Percentiles rank a stretch among this genome's conserved stretches.
Conservation (phyloP, 306 rosid species). For the Cucurbita moschata region DNA sequence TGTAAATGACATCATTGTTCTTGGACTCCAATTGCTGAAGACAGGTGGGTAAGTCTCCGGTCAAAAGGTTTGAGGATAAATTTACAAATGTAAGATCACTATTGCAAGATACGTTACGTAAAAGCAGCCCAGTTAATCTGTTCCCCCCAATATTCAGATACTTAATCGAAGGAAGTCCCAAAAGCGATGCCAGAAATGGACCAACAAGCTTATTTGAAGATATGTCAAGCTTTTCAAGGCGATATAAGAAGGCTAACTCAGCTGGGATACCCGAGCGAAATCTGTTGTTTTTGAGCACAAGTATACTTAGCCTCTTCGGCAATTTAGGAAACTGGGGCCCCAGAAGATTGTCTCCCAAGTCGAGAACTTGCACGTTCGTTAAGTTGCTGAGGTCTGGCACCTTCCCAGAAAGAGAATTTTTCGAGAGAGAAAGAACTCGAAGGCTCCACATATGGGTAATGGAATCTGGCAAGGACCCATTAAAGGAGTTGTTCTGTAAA, state of each 20-base stretch:
- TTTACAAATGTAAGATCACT: conserved; percentile 52
- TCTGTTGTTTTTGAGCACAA: conserved; percentile 60
- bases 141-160: conserved; percentile 66
- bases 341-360: conserved; percentile 47
- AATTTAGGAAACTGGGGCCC: conserved; percentile 74
- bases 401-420: conserved; percentile 48
- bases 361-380: conserved; percentile 60
- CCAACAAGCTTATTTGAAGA: conserved; percentile 69
- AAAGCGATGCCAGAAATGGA: conserved; percentile 41
- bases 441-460: conserved; percentile 28
- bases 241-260: conserved; percentile 31
- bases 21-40: conserved; percentile 24
- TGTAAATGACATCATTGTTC: conserved; percentile 23
- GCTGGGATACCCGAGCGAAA: conserved; percentile 48
- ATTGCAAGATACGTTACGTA: conserved; percentile 46
- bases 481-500: conserved; percentile 39
- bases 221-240: conserved; percentile 67
- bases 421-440: conserved; percentile 56
- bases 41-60: conserved; percentile 64
- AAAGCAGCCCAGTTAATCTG: conserved; percentile 63
- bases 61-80: conserved; percentile 67
- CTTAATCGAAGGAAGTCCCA: conserved; percentile 56
- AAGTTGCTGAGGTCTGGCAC: conserved; percentile 50
- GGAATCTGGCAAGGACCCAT: conserved; percentile 57
- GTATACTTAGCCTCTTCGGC: conserved; percentile 38